Evolutionary conservation across 768 basidiomycete genomes (phyloP), one percentile per base, ranked within the genome.

Genomic region (Paxillus involutus): DNA sequence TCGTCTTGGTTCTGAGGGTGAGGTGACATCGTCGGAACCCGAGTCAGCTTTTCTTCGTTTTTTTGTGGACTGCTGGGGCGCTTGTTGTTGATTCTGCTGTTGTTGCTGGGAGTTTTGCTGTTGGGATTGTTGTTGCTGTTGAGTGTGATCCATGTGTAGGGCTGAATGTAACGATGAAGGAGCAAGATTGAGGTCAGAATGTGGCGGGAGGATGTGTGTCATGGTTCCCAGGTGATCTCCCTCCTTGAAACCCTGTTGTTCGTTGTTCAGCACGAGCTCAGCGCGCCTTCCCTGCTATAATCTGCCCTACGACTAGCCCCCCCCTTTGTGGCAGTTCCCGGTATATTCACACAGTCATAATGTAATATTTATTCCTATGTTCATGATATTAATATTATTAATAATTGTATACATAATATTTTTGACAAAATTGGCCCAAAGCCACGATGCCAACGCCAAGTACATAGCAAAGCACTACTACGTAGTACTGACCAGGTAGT

Each of bases 1-100:
- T 51, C 91, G 82, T 64, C 91, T 81, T 42, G 89, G 87, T 71
- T 91, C 90, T 51, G 85, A 79, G 41, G 84, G 74, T 16, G 80
- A 71, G 36, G 73, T 64, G 42, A 73, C 71, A n/a, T 84, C 86
- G 51, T 84, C 85, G 12, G 75, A 77, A 26, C 74, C 76, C 3
- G 75, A 73, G 47, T 85, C 84, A 2, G 74, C 73, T 71, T 86
- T 86, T 75, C 79, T 79, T 44, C 82, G 75, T 70, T 86, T 89
- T 71, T 81, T 81, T 56, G 72, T 58, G 21, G 75, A 60, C 24
- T 73, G 57, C 1, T 64, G 55, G 29, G 73, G 75, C 60, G 62
- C 71, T 48, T 72, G 70, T 56, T 68, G 75, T 26, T 65, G 69
- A n/a, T 49, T 49, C 45, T 52, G 68, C 51, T 59, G 58, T 40